A percentile compares a stretch with the other conserved stretches of the same genome.
Conservation (phyloP, 225 moss, liverwort and hornwort genomes). For the Pseudisothecium myosuroides region DNA sequence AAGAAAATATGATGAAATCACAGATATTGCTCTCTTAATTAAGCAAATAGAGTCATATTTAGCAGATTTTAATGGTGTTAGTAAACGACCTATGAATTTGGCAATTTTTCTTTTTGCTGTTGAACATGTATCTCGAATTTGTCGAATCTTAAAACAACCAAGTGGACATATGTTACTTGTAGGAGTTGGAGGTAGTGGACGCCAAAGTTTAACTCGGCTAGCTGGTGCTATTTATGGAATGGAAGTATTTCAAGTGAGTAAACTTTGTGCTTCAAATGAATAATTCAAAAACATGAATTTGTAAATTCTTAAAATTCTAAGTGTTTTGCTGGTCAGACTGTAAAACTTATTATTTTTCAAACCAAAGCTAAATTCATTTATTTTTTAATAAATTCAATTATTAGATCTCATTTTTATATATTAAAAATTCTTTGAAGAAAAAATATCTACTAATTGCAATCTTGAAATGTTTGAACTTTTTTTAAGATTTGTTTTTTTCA, state of each 20-base stretch:
- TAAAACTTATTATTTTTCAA: neutral
- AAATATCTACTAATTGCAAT: neutral
- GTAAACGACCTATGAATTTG: conserved; percentile 86
- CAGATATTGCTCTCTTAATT: conserved; percentile 26
- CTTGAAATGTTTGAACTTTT: neutral
- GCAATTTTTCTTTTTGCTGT: conserved; percentile 85
- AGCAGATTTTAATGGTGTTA: conserved; percentile 78
- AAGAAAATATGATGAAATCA: conserved; percentile 74
- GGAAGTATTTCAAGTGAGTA: conserved; percentile 85
- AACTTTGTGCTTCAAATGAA: neutral
- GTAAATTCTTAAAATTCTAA: neutral
- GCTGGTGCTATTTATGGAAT: conserved; percentile 70
- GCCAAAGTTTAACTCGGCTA: conserved; percentile 77
- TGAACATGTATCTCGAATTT: conserved; percentile 85
- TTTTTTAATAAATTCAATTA: neutral
- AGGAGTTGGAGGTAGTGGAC: conserved; percentile 91
- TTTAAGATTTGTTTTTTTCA: neutral
- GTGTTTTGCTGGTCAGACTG: accelerated
- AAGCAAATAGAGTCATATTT: conserved; percentile 61
- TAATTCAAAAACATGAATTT: no score
- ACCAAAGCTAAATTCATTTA: no score
- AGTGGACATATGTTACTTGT: conserved; percentile 86
- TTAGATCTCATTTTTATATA: no score
- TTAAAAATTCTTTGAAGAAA: neutral
- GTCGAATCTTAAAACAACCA: conserved; percentile 79